Conservation (phyloP, 2,329 filamentous ascomycete genomes). For the Sporothrix humicola region DNA sequence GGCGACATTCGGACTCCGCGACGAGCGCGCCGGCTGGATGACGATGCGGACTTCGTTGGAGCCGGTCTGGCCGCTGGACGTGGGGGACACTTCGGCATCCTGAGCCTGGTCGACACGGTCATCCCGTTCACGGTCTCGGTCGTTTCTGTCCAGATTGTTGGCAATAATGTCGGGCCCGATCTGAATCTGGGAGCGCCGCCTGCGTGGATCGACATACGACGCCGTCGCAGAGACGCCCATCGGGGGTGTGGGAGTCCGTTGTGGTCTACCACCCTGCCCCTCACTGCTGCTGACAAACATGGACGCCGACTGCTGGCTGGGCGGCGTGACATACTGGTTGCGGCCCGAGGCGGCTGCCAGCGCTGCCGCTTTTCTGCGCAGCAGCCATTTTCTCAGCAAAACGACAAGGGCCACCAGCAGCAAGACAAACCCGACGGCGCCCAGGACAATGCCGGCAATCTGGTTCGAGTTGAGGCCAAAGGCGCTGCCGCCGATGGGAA, state of each 20-base stretch:
- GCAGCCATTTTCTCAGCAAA: constrained; percentile 40
- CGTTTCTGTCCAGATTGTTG: constrained; percentile 1
- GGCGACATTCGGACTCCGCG: constrained; percentile 27
- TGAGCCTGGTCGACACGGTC: neutral
- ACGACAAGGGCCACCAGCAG: constrained; percentile 39
- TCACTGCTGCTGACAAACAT: constrained; percentile 39
- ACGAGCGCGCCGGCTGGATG: constrained; percentile 41
- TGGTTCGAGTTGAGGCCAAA: constrained; percentile 40
- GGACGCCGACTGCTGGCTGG: constrained; percentile 44
- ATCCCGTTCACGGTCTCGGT: neutral
- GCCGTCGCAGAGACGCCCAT: constrained; percentile 10
- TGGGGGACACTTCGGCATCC: constrained; percentile 33
- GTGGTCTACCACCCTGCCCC: neutral
- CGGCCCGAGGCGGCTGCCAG: neutral
- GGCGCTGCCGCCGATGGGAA: constrained; percentile 23
- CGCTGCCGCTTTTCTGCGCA: constrained; percentile 47
- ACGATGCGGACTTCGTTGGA: constrained; percentile 44
- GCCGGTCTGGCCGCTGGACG: constrained; percentile 23
- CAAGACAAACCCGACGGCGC: constrained; percentile 40
- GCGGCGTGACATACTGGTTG: neutral
- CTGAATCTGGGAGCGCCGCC: neutral
- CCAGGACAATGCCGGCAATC: constrained; percentile 43
- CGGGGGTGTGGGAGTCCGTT: neutral
- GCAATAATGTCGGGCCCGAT: constrained; percentile 14
- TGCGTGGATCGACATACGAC: neutral